A percentile compares a stretch with the other conserved stretches of the same genome.
Evolutionary conservation across 352 stramenopile species (phyloP).

Genomic region (Pythium insidiosum): DNA sequence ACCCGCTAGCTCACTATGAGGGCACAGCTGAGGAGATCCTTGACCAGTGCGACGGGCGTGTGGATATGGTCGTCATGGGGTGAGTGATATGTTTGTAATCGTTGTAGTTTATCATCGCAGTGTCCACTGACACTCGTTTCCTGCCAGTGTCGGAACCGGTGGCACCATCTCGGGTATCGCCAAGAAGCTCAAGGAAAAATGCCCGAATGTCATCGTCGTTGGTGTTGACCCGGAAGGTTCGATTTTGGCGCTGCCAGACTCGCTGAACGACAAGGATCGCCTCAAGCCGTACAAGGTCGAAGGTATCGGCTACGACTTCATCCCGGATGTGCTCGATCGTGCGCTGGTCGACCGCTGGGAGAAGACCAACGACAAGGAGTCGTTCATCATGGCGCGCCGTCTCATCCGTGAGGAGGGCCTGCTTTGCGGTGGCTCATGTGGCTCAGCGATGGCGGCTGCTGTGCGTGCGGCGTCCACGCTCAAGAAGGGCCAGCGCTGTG

Average conservation of each 20-base stretch:
- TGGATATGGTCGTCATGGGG: slow-evolving; percentile 93
- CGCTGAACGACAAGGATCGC: slow-evolving; percentile 88
- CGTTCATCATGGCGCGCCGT: slow-evolving; percentile 90
- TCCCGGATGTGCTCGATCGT: slow-evolving; percentile 91
- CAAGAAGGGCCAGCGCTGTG: slow-evolving; percentile 84
- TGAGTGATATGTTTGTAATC: slow-evolving; percentile 1
- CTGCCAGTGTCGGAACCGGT: slow-evolving; percentile 83
- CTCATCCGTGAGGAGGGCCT: slow-evolving; percentile 94
- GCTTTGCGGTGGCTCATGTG: slow-evolving; percentile 90
- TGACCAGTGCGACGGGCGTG: slow-evolving; percentile 85
- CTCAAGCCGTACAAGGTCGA: slow-evolving; percentile 90
- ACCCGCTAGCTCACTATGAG: slow-evolving; percentile 94
- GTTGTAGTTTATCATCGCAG: too few species aligned
- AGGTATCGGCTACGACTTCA: slow-evolving; percentile 97
- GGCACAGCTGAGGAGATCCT: slow-evolving; percentile 93
- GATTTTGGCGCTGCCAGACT: slow-evolving; percentile 89
- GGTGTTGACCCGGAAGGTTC: slow-evolving; percentile 88
- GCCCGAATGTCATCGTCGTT: slow-evolving; percentile 78
- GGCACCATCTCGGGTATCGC: slow-evolving; percentile 93
- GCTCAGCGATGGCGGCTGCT: slow-evolving; percentile 77
- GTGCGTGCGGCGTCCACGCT: slow-evolving; percentile 76
- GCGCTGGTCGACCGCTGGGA: slow-evolving; percentile 90
- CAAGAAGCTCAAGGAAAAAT: slow-evolving; percentile 91
- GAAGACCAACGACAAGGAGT: slow-evolving; percentile 93
- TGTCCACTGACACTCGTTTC: not conserved